Percentiles rank a stretch among this genome's conserved stretches.
Evolutionary conservation across 192 early-diverging fungal species (phyloP).

Genomic region (Coemansia sp.): DNA sequence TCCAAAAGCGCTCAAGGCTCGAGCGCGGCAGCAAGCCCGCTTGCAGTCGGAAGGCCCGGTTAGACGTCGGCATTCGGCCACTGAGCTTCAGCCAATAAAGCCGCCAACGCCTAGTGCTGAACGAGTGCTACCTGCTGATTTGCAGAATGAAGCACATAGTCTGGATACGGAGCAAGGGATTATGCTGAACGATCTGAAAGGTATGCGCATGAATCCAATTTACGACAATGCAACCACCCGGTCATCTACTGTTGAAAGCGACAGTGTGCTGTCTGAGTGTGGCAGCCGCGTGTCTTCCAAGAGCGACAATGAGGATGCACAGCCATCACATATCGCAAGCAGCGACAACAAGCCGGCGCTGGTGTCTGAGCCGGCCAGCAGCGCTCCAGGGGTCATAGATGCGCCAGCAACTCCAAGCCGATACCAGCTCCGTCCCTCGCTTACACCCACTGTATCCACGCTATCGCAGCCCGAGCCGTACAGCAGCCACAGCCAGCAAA

Average conservation of each 20-base stretch:
- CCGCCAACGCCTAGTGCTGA: conserved; percentile 7
- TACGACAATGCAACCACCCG: conserved; percentile 21
- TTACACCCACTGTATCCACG: conserved; percentile 6
- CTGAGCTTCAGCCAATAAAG: conserved; percentile 49
- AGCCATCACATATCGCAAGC: neutral
- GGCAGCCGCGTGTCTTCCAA: conserved; percentile 11
- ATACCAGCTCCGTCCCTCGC: neutral
- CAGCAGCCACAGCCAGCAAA: neutral
- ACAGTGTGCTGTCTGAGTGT: conserved; percentile 6
- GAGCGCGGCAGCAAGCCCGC: conserved; percentile 63
- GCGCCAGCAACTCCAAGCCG: too few relatives aligned
- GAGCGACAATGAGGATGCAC: conserved; percentile 6
- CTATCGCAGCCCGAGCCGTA: neutral
- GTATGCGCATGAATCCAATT: conserved; percentile 42
- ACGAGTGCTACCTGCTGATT: conserved; percentile 12
- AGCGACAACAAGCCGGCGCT: too few relatives aligned
- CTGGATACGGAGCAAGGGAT: conserved; percentile 31
- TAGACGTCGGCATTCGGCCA: conserved; percentile 56
- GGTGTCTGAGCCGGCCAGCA: too few relatives aligned
- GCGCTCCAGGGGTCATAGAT: too few relatives aligned
- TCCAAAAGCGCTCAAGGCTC: conserved; percentile 73
- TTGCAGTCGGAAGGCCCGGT: conserved; percentile 35
- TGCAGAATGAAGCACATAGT: conserved; percentile 39
- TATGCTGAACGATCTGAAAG: conserved; percentile 34
- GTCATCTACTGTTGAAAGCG: conserved; percentile 22